Evolutionary conservation across 345 rosid genomes (phyloP).

Genomic region (Brassica juncea): DNA sequence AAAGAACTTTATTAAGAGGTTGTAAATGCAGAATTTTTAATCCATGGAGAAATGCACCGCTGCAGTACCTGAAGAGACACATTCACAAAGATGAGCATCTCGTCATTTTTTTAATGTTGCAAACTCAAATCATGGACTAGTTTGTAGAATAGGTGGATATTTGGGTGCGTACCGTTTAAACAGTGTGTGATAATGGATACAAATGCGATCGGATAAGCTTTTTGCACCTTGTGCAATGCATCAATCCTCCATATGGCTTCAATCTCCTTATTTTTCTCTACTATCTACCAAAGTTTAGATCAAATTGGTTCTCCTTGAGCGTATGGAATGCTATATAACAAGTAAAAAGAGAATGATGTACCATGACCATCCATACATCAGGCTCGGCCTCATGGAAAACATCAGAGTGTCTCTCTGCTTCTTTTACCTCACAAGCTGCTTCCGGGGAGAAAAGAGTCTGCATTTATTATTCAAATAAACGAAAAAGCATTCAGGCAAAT

Average conservation of each 20-base stretch:
- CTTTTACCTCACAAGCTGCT: conserved; percentile 91
- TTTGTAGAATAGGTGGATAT: conserved; percentile 5
- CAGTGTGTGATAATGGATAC: conserved; percentile 84
- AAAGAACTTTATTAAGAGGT: not conserved
- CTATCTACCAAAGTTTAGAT: conserved; percentile 49
- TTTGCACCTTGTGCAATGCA: conserved; percentile 43
- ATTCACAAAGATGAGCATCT: not conserved
- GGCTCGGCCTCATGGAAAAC: conserved; percentile 88
- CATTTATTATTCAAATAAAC: no score
- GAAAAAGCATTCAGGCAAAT: no score
- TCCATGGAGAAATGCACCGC: conserved; percentile 37
- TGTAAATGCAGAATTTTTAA: not conserved
- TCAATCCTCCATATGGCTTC: conserved; percentile 82
- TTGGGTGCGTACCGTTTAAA: conserved; percentile 64
- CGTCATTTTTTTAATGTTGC: not conserved
- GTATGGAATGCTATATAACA: not conserved
- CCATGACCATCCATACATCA: conserved; percentile 98
- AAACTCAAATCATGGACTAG: not conserved
- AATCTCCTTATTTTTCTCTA: conserved; percentile 78
- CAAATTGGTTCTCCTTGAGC: not conserved
- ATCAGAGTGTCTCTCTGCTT: conserved; percentile 94
- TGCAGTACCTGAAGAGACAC: conserved; percentile 36
- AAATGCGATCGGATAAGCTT: conserved; percentile 64
- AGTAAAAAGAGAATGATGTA: conserved; percentile 27
- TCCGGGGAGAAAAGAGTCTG: no score